Conservation (phyloP, 768 basidiomycete genomes). For the Suillus occidentalis region DNA sequence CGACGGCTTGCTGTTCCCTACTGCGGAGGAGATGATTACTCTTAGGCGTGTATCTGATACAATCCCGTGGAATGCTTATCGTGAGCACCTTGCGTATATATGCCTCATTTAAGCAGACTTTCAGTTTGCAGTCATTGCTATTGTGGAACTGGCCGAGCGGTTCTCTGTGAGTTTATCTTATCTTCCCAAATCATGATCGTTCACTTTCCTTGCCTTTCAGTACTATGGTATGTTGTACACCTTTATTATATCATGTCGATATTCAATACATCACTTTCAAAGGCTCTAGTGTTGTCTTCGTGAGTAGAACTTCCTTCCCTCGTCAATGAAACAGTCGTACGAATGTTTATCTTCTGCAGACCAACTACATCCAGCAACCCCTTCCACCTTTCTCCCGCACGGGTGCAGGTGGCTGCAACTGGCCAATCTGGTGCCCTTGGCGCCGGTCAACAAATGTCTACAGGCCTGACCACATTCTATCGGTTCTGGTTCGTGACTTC, state of each 20-base stretch:
- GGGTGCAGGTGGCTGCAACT: conserved; percentile 51
- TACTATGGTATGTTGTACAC: conserved; percentile 45
- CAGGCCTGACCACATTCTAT: conserved; percentile 71
- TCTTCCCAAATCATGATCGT: not conserved
- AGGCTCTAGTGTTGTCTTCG: conserved; percentile 43
- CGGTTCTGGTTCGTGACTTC: conserved; percentile 67
- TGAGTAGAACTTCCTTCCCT: conserved; percentile 19
- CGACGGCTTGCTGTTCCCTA: conserved; percentile 63
- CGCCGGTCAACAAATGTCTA: conserved; percentile 67
- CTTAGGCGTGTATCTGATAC: conserved; percentile 61
- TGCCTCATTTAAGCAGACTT: not conserved
- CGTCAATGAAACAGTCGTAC: not conserved
- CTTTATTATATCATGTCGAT: not conserved
- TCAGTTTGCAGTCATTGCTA: conserved; percentile 51
- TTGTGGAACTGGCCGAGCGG: conserved; percentile 70
- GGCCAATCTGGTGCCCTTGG: conserved; percentile 71
- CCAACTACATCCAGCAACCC: conserved; percentile 74
- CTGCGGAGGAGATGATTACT: conserved; percentile 56
- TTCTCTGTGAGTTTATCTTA: conserved; percentile 52
- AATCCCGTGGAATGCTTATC: conserved; percentile 58
- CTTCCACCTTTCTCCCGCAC: conserved; percentile 66
- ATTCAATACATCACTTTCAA: conserved; percentile 13
- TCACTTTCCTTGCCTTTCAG: conserved; percentile 20
- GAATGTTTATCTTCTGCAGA: conserved; percentile 34
- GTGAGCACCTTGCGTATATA: conserved; percentile 3